Conservation (phyloP, 208 protist genomes). For the Entamoeba moshkovskii region DNA sequence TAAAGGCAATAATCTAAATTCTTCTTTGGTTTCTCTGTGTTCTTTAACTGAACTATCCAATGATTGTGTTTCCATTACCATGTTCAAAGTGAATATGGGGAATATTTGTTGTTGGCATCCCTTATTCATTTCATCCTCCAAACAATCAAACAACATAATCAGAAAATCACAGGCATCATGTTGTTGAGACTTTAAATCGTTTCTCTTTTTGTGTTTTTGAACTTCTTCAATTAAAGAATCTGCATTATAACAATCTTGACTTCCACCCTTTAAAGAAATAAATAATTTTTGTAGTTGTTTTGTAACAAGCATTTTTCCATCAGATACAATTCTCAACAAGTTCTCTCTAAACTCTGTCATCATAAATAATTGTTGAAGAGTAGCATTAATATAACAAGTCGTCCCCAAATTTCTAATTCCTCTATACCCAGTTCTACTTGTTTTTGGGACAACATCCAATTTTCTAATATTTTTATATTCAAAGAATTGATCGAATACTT, state of each 20-base stretch:
- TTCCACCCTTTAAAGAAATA: neutral
- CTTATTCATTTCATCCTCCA: neutral
- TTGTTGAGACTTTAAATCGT: neutral
- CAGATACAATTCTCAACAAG: neutral
- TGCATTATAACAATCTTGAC: neutral
- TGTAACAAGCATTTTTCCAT: neutral
- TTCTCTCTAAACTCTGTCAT: neutral
- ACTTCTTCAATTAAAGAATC: neutral
- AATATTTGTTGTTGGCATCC: neutral
- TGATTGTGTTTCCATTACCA: neutral
- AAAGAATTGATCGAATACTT: neutral
- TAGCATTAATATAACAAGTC: neutral
- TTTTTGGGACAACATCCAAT: neutral
- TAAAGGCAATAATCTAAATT: neutral
- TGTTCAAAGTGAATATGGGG: neutral
- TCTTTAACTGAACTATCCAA: neutral
- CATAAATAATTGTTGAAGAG: neutral
- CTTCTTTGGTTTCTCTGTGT: neutral
- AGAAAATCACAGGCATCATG: neutral
- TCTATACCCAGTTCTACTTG: neutral
- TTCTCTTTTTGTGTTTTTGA: neutral
- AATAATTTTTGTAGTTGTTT: neutral
- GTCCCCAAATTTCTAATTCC: neutral
- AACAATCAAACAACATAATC: neutral
- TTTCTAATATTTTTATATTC: neutral